A percentile compares a stretch with the other conserved stretches of the same genome.
Conservation (phyloP, 2,329 filamentous ascomycete genomes). For the Aaosphaeria pasadenensis region DNA sequence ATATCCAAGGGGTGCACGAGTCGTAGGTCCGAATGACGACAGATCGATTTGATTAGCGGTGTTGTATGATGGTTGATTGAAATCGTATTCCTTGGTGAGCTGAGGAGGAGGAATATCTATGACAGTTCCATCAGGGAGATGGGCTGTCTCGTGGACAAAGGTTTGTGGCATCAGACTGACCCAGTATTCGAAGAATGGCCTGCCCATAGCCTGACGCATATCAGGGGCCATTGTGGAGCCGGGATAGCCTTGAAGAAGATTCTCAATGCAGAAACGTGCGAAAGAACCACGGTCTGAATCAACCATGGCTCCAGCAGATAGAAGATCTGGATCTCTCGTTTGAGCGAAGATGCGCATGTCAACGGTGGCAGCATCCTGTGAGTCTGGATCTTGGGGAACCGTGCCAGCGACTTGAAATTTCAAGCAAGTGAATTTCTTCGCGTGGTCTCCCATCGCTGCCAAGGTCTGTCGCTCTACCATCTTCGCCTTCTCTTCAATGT, state of each 20-base stretch:
- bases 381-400: slow-evolving; percentile 14
- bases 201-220: slow-evolving; percentile 18
- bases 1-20: slow-evolving; percentile 37
- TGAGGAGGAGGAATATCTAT: slow-evolving; percentile 11
- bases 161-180: slow-evolving; percentile 15
- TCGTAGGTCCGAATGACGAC: slow-evolving; percentile 22
- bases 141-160: slow-evolving; percentile 12
- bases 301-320: slow-evolving; percentile 13
- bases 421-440: slow-evolving; percentile 34
- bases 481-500: slow-evolving; percentile 43
- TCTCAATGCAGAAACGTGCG: slow-evolving; percentile 17
- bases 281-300: slow-evolving; percentile 17
- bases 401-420: slow-evolving; percentile 36
- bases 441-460: slow-evolving; percentile 33
- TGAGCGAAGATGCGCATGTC: slow-evolving; percentile 24
- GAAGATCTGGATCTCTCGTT: slow-evolving; percentile 12
- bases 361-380: slow-evolving; percentile 22
- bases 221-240: slow-evolving; percentile 19
- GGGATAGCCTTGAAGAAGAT: slow-evolving; percentile 17
- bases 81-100: slow-evolving; percentile 10
- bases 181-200: slow-evolving; percentile 20
- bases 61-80: slow-evolving; percentile 13
- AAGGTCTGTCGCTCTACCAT: slow-evolving; percentile 39
- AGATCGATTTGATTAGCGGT: slow-evolving; percentile 14
- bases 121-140: slow-evolving; percentile 12